phyloP scores from a whole-genome alignment of 2,329 filamentous ascomycete genomes.

The Fusarium sp. region DNA sequence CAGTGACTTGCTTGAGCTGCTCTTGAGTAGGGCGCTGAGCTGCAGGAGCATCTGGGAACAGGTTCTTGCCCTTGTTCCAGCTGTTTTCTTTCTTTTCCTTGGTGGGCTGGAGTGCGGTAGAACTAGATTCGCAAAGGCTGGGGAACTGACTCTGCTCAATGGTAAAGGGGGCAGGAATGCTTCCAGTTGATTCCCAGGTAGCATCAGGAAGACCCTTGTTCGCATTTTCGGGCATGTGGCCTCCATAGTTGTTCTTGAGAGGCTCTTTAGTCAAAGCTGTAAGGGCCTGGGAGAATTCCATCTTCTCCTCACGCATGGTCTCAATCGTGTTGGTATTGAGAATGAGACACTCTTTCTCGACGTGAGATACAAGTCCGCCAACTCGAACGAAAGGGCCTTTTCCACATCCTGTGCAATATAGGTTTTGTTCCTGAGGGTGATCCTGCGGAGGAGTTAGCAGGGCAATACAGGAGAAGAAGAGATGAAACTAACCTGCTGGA shows the following conservation, averaged over 20 bases:
- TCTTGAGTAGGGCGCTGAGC: conserved; percentile 28
- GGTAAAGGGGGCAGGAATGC: conserved; percentile 4
- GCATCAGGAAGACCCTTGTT: background rate
- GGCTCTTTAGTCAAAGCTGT: conserved; percentile 40
- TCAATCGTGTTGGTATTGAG: conserved; percentile 50
- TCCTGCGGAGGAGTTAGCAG: conserved; percentile 40
- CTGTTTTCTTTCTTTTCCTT: conserved; percentile 13
- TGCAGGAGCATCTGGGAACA: conserved; percentile 41
- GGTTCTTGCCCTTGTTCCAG: conserved; percentile 28
- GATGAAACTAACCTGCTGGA: conserved; percentile 46
- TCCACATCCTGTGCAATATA: conserved; percentile 60
- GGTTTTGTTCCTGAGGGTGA: conserved; percentile 52
- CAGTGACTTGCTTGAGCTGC: conserved; percentile 27
- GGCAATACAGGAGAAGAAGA: background rate
- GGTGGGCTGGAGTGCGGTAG: background rate
- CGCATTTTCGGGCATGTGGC: conserved; percentile 37
- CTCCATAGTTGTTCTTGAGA: conserved; percentile 43
- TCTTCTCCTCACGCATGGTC: conserved; percentile 49
- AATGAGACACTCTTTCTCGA: conserved; percentile 54
- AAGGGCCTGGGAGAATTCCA: conserved; percentile 48
- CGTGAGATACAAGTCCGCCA: conserved; percentile 54
- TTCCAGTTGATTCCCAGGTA: background rate
- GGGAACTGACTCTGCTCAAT: conserved; percentile 31
- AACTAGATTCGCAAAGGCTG: conserved; percentile 4
- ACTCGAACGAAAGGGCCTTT: conserved; percentile 50